These are phyloP conservation scores for Musa balbisiana DNA, from an alignment of 202 grass and related monocot species.

Conservation along the genomic window DNA sequence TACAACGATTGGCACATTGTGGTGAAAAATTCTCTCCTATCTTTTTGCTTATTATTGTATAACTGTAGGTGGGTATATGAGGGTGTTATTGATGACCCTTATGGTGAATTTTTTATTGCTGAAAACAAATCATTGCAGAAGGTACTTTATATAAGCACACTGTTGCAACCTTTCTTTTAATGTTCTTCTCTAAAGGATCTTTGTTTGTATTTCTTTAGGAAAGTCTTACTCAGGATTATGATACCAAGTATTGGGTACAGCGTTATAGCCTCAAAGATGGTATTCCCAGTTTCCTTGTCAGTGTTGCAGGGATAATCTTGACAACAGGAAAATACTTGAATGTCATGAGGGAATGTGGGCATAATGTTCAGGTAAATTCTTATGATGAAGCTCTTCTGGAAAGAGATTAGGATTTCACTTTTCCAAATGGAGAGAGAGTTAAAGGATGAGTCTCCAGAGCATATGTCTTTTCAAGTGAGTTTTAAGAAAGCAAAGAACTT, in stretches of 20 bases:
- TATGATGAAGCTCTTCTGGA: not conserved
- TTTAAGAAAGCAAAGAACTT: not conserved
- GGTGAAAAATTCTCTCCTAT: not conserved
- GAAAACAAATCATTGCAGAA: conserved; percentile 97
- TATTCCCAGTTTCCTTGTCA: conserved; percentile 79
- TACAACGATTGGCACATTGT: not conserved
- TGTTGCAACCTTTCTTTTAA: not conserved
- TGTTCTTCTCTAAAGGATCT: not conserved
- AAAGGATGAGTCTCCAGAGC: not conserved
- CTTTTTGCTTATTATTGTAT: not conserved
- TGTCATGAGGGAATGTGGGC: conserved; percentile 96
- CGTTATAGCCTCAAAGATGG: conserved; percentile 91
- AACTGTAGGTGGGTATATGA: conserved; percentile 93
- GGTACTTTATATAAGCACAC: conserved; percentile 32
- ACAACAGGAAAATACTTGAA: conserved; percentile 96
- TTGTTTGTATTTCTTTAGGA: conserved; percentile 48
- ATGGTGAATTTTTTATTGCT: conserved; percentile 97
- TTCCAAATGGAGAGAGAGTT: not conserved
- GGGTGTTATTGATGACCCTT: conserved; percentile 93
- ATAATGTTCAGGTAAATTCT: conserved; percentile 71
- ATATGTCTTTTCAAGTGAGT: not conserved
- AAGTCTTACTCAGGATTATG: conserved; percentile 92
- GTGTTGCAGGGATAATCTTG: conserved; percentile 81
- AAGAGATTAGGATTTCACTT: too few species aligned
- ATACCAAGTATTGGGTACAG: conserved; percentile 93